phyloP scores from a whole-genome alignment of 139 green algal genomes.

The Chlorella sp. region DNA sequence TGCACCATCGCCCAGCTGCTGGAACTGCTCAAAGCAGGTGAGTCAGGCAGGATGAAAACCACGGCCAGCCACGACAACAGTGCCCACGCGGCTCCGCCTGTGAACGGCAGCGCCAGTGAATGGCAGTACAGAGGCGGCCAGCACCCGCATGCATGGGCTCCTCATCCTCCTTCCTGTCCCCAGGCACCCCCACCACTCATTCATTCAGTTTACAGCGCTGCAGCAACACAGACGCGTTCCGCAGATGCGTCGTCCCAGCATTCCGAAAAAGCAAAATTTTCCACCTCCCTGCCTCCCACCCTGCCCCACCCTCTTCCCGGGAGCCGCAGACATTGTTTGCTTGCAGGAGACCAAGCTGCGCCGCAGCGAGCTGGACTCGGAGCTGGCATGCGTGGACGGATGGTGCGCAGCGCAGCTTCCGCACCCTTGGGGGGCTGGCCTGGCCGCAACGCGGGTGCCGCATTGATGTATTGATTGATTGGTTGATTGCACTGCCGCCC shows the following conservation, averaged over 20 bases:
- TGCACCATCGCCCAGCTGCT: slow-evolving; percentile 35
- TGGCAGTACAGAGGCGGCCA: no score
- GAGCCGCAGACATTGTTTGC: slow-evolving; percentile 66
- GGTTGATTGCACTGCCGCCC: no score
- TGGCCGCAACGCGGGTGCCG: not conserved
- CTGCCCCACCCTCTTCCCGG: not conserved
- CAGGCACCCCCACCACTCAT: not conserved
- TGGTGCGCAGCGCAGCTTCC: slow-evolving; percentile 48
- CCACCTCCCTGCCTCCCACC: not conserved
- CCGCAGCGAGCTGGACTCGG: slow-evolving; percentile 48
- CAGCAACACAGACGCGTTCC: no score
- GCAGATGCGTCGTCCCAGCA: no score
- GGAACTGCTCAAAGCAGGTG: slow-evolving; percentile 28
- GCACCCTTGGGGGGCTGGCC: not conserved
- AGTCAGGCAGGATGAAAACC: no score
- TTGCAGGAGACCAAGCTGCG: slow-evolving; percentile 75
- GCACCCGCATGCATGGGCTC: not conserved
- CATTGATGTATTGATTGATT: no score
- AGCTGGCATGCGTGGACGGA: slow-evolving; percentile 59
- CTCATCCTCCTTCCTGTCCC: not conserved
- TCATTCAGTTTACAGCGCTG: not conserved
- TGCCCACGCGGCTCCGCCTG: no score
- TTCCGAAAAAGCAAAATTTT: no score
- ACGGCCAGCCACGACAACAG: not conserved
- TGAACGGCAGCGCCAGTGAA: no score